Conservation (phyloP, 139 green algal species). For the Chlorella sp. region DNA sequence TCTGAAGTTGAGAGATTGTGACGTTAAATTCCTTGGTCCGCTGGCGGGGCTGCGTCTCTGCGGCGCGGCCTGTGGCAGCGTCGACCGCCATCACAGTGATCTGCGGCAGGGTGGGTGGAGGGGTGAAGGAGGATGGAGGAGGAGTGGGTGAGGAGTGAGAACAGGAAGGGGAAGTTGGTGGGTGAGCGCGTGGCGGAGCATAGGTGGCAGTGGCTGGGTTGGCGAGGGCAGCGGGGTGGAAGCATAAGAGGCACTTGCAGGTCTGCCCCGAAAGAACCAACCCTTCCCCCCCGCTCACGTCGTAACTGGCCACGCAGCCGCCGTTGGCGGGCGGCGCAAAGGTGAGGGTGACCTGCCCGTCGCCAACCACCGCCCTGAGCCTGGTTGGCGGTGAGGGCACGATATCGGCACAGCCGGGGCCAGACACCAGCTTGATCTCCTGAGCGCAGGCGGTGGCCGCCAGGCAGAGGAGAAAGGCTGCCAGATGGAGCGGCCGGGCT, state of each 20-base stretch:
- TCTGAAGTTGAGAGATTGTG: neutral
- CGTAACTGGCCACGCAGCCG: neutral
- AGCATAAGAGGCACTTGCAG: neutral
- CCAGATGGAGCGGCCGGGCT: neutral
- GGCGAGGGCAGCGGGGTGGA: too few species aligned
- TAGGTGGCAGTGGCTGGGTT: neutral
- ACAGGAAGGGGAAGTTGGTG: neutral
- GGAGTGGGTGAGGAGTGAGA: too few species aligned
- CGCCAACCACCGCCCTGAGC: neutral
- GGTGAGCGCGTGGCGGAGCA: neutral
- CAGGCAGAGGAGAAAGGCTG: neutral
- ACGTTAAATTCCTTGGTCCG: conserved; percentile 4
- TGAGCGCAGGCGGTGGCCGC: neutral
- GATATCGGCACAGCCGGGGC: neutral
- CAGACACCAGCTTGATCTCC: neutral
- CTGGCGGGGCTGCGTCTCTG: neutral
- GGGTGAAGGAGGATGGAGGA: neutral
- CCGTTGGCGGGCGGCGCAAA: conserved; percentile 7
- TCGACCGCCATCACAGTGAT: conserved; percentile 9
- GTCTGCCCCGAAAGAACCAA: too few species aligned
- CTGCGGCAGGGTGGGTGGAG: neutral
- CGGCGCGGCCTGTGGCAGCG: neutral
- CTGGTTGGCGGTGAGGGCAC: neutral
- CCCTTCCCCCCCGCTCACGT: neutral
- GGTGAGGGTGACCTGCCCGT: neutral